Evolutionary conservation across 495 filamentous ascomycete genomes (phyloP).

Genomic region (Delitschia confertaspora): DNA sequence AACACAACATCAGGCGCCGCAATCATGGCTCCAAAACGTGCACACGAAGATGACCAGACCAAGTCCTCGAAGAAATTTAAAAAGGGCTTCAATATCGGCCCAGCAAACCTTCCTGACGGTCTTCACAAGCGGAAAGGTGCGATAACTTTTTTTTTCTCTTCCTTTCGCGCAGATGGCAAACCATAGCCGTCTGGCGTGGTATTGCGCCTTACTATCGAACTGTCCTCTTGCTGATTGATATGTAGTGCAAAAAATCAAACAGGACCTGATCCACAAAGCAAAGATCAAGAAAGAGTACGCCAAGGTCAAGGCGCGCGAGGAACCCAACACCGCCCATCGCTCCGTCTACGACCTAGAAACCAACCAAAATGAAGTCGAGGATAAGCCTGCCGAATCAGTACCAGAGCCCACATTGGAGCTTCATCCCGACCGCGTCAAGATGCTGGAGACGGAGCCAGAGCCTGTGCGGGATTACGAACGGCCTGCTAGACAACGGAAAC

Average conservation of each 20-base stretch:
- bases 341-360: constrained; percentile 21
- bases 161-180: neutral
- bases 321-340: constrained; percentile 13
- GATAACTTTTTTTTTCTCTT: neutral
- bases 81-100: constrained; percentile 72
- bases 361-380: neutral
- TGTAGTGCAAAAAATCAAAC: constrained; percentile 87
- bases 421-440: constrained; percentile 64
- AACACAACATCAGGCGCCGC: constrained; percentile 6
- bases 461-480: constrained; percentile 27
- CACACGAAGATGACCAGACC: constrained; percentile 32
- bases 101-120: constrained; percentile 88
- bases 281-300: constrained; percentile 90
- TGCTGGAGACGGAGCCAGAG: constrained; percentile 40
- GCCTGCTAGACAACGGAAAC: constrained; percentile 20
- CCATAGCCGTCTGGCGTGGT: no score
- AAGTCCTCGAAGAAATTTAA: constrained; percentile 42
- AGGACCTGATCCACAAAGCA: constrained; percentile 81
- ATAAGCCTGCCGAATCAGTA: constrained; percentile 4
- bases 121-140: constrained; percentile 81
- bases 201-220: constrained; percentile 2
- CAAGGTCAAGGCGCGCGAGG: constrained; percentile 60
- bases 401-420: constrained; percentile 41
- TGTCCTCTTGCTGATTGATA: constrained; percentile 5
- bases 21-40: constrained; percentile 57